phyloP scores from a whole-genome alignment of 2,329 filamentous ascomycete genomes.

The Acrocalymma vagum region DNA sequence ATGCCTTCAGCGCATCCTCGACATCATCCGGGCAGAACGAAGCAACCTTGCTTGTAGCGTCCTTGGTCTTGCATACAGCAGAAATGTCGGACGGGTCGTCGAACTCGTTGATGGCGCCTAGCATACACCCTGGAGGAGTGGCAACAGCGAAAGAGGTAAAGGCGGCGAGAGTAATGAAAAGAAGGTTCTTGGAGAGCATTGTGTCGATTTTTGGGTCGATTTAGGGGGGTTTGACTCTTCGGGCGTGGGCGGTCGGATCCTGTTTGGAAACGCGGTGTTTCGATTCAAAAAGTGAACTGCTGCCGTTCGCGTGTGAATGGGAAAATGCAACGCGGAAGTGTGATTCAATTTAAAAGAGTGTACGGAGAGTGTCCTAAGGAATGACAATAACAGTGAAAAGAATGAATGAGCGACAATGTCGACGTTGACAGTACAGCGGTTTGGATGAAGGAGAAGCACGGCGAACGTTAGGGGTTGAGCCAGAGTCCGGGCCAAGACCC shows the following conservation, averaged over 20 bases:
- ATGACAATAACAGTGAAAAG: slow-evolving; percentile 16
- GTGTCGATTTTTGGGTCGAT: slow-evolving; percentile 9
- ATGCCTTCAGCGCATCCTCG: slow-evolving; percentile 31
- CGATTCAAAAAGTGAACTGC: no score
- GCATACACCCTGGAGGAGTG: slow-evolving; percentile 35
- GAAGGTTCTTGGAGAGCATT: slow-evolving; percentile 39
- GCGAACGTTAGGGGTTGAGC: no score
- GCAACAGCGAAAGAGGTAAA: slow-evolving; percentile 31
- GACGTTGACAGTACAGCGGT: no score
- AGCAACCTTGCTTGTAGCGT: slow-evolving; percentile 28
- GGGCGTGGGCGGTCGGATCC: slow-evolving; percentile 1
- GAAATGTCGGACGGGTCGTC: slow-evolving; percentile 33
- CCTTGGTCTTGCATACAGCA: slow-evolving; percentile 37
- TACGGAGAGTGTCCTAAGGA: slow-evolving; percentile 23
- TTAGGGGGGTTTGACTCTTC: neutral
- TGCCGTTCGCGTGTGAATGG: neutral
- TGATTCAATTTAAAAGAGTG: slow-evolving; percentile 7
- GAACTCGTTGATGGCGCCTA: slow-evolving; percentile 41
- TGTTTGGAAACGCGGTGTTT: slow-evolving; percentile 2
- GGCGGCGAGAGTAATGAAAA: slow-evolving; percentile 34
- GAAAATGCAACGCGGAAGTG: slow-evolving; percentile 9
- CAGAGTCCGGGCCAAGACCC: no score
- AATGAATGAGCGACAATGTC: slow-evolving; percentile 24
- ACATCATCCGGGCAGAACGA: slow-evolving; percentile 33
- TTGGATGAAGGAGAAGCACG: no score